These are phyloP conservation scores for Stipa capillata DNA, from an alignment of 176 grass and related monocot species.

Conservation along the genomic window DNA sequence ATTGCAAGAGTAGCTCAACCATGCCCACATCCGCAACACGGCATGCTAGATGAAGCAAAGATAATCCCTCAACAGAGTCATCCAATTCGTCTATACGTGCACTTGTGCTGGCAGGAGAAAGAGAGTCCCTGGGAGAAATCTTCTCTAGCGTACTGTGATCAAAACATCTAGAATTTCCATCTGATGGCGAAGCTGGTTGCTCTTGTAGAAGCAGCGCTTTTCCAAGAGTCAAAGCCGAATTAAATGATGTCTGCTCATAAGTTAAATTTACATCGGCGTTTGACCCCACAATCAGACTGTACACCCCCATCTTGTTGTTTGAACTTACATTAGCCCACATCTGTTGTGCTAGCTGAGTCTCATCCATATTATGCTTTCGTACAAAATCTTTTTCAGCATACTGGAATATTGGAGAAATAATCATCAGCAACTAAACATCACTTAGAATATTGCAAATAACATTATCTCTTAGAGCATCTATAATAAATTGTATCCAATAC, in stretches of 20 bases:
- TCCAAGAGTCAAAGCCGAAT: slow-evolving; percentile 53
- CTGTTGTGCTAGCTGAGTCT: slow-evolving; percentile 52
- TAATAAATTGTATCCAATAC: background rate
- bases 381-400: slow-evolving; percentile 91
- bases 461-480: background rate
- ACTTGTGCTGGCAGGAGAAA: slow-evolving; percentile 45
- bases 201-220: slow-evolving; percentile 86
- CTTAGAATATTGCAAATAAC: background rate
- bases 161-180: slow-evolving; percentile 38
- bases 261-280: slow-evolving; percentile 69
- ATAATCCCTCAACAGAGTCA: slow-evolving; percentile 56
- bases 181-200: slow-evolving; percentile 34
- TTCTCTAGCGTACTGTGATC: slow-evolving; percentile 17
- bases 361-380: slow-evolving; percentile 35
- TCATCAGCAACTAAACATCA: background rate
- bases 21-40: slow-evolving; percentile 69
- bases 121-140: slow-evolving; percentile 26
- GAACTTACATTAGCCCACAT: slow-evolving; percentile 75
- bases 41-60: slow-evolving; percentile 89
- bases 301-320: slow-evolving; percentile 80
- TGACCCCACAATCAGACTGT: slow-evolving; percentile 70
- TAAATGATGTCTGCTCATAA: slow-evolving; percentile 34
- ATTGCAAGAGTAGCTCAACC: slow-evolving; percentile 95
- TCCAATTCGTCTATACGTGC: slow-evolving; percentile 23
- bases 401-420: slow-evolving; percentile 43